Percentiles rank a stretch among this genome's conserved stretches.
These are phyloP conservation scores for Bipolaris cookei DNA, from an alignment of 2,329 filamentous ascomycete species.

Conservation along the genomic window DNA sequence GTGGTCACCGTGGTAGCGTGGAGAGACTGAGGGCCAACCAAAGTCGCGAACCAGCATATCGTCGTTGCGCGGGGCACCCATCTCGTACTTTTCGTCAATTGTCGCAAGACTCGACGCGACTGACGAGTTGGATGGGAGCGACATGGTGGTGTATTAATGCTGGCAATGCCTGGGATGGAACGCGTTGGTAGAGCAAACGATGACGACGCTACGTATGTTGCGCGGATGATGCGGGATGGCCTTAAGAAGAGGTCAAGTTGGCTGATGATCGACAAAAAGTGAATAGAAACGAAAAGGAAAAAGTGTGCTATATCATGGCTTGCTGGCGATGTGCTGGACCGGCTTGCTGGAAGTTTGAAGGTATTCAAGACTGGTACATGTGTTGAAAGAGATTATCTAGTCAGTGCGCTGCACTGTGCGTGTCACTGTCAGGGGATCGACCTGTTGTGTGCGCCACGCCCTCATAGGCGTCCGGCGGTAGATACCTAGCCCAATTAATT, in stretches of 20 bases:
- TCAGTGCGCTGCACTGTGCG: constrained; percentile 14
- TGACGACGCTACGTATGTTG: constrained; percentile 4
- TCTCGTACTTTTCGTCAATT: constrained; percentile 23
- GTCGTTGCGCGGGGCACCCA: constrained; percentile 6
- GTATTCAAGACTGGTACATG: constrained; percentile 13
- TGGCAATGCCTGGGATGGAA: constrained; percentile 5
- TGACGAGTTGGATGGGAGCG: constrained; percentile 14
- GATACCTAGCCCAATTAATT: neutral
- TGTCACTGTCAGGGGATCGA: constrained; percentile 19
- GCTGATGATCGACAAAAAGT: neutral
- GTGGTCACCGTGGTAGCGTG: constrained; percentile 35
- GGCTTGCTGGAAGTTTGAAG: constrained; percentile 2
- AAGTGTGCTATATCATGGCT: constrained; percentile 13
- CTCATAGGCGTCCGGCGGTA: constrained; percentile 10
- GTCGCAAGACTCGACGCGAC: constrained; percentile 19
- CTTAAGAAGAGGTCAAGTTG: neutral
- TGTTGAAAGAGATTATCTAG: constrained; percentile 10
- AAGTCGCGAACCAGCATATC: constrained; percentile 31
- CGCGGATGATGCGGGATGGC: neutral
- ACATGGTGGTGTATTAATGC: constrained; percentile 12
- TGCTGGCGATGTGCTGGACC: constrained; percentile 5
- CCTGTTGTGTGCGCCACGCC: constrained; percentile 14
- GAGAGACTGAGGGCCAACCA: constrained; percentile 30
- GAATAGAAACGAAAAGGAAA: neutral
- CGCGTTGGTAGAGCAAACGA: constrained; percentile 12